Conservation (phyloP, 805 yeast genomes). For the Wickerhamomyces bovis region DNA sequence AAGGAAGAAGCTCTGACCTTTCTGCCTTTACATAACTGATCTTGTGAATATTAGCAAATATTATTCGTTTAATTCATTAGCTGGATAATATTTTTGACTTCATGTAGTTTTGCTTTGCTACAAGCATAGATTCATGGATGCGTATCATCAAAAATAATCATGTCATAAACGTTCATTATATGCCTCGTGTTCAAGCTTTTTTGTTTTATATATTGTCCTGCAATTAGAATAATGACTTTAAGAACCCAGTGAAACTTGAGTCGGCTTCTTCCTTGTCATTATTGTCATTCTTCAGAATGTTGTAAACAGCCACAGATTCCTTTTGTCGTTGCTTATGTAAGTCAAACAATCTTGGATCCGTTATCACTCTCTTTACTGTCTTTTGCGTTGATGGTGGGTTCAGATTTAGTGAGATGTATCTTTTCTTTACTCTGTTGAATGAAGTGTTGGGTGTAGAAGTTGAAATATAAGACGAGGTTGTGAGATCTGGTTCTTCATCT, state of each 20-base stretch:
- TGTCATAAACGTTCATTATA: constrained; percentile 1
- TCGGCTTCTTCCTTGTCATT: constrained; percentile 4
- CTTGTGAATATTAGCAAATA: neutral
- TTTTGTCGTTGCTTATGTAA: neutral
- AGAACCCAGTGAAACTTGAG: constrained; percentile 15
- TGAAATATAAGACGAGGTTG: neutral
- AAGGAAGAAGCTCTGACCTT: neutral
- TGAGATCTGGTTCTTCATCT: constrained; percentile 12
- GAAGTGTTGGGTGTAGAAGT: constrained; percentile 18
- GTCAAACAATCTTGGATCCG: constrained; percentile 11
- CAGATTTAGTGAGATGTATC: constrained; percentile 20
- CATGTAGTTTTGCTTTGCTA: neutral
- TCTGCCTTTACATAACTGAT: neutral
- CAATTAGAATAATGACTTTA: constrained; percentile 15
- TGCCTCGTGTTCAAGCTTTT: neutral
- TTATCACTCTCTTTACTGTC: constrained; percentile 5
- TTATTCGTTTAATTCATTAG: neutral
- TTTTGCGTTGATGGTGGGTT: constrained; percentile 14
- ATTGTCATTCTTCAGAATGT: constrained; percentile 13
- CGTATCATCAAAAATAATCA: too few species aligned
- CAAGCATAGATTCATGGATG: neutral
- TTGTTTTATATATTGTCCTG: neutral
- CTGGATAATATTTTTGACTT: too few species aligned
- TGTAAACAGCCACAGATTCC: constrained; percentile 19
- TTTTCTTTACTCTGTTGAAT: neutral